Conservation (phyloP, 2,329 filamentous ascomycete species). For the Emericellopsis atlantica region DNA sequence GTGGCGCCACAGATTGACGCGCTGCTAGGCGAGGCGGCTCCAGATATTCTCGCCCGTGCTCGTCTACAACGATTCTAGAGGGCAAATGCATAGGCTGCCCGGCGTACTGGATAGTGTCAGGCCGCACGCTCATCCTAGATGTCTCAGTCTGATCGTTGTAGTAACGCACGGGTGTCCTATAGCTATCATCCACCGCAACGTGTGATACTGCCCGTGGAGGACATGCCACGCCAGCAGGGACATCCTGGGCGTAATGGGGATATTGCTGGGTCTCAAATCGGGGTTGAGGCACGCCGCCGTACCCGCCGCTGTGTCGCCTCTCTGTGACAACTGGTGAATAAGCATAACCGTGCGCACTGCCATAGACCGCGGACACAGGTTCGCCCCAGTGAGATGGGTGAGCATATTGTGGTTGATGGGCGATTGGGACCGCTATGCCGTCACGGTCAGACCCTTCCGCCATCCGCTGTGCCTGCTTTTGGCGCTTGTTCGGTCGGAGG, state of each 20-base stretch:
- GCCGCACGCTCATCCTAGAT: slow-evolving; percentile 32
- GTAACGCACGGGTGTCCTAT: slow-evolving; percentile 26
- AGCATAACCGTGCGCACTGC: slow-evolving; percentile 9
- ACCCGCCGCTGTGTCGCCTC: slow-evolving; percentile 3
- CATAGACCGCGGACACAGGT: slow-evolving; percentile 20
- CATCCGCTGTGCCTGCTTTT: slow-evolving; percentile 32
- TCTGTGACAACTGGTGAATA: slow-evolving; percentile 2
- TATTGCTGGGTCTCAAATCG: slow-evolving; percentile 19
- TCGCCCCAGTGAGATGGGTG: slow-evolving; percentile 15
- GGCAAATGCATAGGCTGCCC: slow-evolving; percentile 37
- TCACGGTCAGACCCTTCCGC: slow-evolving; percentile 14
- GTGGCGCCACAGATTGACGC: slow-evolving; percentile 41
- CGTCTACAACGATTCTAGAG: slow-evolving; percentile 66
- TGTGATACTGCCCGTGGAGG: slow-evolving; percentile 27
- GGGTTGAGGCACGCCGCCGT: slow-evolving; percentile 3
- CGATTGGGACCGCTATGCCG: slow-evolving; percentile 21
- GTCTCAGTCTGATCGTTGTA: slow-evolving; percentile 29
- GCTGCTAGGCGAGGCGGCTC: slow-evolving; percentile 35
- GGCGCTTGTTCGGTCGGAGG: slow-evolving; percentile 42
- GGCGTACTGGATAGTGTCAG: slow-evolving; percentile 37
- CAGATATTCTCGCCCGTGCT: slow-evolving; percentile 68
- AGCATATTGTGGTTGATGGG: slow-evolving; percentile 20
- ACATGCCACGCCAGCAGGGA: slow-evolving; percentile 12
- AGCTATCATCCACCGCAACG: slow-evolving; percentile 24
- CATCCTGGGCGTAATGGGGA: slow-evolving; percentile 20